Conservation (phyloP, 179 eudicot species). For the Sideroxylon spinosum region DNA sequence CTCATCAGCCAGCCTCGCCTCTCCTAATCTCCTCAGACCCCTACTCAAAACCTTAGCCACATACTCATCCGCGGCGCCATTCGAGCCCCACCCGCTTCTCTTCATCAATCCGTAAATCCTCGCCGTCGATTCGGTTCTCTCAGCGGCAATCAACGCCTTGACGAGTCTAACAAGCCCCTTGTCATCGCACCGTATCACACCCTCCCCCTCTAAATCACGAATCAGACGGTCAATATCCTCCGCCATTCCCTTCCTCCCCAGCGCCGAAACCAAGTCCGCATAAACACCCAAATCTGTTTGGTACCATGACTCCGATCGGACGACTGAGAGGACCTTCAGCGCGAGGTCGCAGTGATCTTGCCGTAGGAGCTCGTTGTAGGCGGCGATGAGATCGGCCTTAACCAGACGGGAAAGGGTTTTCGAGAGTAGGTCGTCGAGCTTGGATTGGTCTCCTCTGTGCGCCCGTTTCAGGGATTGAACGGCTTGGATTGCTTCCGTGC, state of each 20-base stretch:
- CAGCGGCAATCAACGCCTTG: conserved; percentile 53
- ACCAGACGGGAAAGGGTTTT: conserved; percentile 54
- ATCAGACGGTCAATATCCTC: conserved; percentile 63
- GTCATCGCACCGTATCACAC: conserved; percentile 38
- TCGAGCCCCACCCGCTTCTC: conserved; percentile 61
- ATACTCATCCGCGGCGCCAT: conserved; percentile 57
- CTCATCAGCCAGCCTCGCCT: conserved; percentile 50
- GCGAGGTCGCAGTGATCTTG: conserved; percentile 63
- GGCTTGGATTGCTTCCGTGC: conserved; percentile 85
- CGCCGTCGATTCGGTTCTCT: conserved; percentile 52
- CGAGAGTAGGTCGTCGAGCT: conserved; percentile 23
- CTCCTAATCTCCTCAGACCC: conserved; percentile 70
- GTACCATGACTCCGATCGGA: conserved; percentile 60
- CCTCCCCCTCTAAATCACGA: conserved; percentile 35
- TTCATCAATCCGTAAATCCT: conserved; percentile 74
- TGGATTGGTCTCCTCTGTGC: conserved; percentile 26
- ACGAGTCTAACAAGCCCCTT: conserved; percentile 57
- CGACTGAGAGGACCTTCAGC: conserved; percentile 46
- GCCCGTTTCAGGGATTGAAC: conserved; percentile 81
- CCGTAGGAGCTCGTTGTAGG: conserved; percentile 71
- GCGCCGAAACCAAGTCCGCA: conserved; percentile 45
- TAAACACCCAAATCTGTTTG: conserved; percentile 33
- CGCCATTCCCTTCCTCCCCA: conserved; percentile 35
- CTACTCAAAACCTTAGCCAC: conserved; percentile 64
- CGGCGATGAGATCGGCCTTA: conserved; percentile 76